A percentile compares a stretch with the other conserved stretches of the same genome.
Evolutionary conservation across 305 asterid genomes (phyloP).

Genomic region (Galium porrigens): DNA sequence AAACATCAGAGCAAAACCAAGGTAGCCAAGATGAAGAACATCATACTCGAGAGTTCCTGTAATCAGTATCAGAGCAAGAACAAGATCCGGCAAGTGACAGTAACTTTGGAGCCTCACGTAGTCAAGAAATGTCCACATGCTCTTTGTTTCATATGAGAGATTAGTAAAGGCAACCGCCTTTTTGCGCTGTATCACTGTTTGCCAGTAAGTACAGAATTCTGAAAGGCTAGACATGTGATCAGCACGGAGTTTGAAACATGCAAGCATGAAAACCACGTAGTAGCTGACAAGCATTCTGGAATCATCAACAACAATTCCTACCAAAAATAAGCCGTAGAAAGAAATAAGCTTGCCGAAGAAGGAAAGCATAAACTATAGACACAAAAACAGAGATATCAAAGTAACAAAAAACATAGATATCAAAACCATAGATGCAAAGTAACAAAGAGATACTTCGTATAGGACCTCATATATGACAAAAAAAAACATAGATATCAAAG

Average conservation of each 20-base stretch:
- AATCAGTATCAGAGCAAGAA: constrained; percentile 66
- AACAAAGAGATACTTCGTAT: background rate
- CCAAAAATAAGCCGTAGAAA: constrained; percentile 12
- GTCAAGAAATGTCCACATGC: constrained; percentile 95
- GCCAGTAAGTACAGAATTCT: constrained; percentile 55
- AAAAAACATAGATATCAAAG: background rate
- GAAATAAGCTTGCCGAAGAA: background rate
- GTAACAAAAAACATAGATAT: background rate
- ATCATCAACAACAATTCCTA: constrained; percentile 83
- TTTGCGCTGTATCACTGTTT: constrained; percentile 67
- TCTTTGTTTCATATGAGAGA: constrained; percentile 82
- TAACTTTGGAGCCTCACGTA: constrained; percentile 90
- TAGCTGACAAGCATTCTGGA: constrained; percentile 80
- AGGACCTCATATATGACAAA: background rate
- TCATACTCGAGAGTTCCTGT: constrained; percentile 94
- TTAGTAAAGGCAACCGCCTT: constrained; percentile 81
- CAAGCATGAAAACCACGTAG: constrained; percentile 70
- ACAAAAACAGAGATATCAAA: background rate
- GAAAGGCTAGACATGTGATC: constrained; percentile 63
- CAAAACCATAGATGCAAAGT: background rate
- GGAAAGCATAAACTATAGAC: background rate
- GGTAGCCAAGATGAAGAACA: constrained; percentile 91
- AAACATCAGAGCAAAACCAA: constrained; percentile 80
- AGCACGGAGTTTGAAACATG: constrained; percentile 85
- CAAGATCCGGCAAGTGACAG: constrained; percentile 89